Evolutionary conservation across 306 rosid species (phyloP).

Genomic region (Prunus mongolica): DNA sequence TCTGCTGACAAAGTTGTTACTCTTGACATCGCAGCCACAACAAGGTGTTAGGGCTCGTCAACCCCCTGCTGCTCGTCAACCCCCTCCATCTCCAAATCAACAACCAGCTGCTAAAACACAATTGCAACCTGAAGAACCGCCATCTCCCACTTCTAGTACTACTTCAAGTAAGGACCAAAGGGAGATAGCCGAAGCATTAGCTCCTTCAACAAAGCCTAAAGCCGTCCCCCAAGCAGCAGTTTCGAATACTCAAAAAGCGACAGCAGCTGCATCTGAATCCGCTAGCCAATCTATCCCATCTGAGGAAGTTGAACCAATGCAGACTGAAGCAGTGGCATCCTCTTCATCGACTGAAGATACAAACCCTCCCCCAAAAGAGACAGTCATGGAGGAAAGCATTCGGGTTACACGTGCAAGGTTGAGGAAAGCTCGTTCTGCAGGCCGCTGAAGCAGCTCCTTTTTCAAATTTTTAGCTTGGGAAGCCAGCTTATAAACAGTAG

Average conservation of each 20-base stretch:
- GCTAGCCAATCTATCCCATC: constrained; percentile 17
- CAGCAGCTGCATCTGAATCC: constrained; percentile 17
- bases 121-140: constrained; percentile 23
- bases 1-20: not conserved
- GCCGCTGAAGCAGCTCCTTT: constrained; percentile 22
- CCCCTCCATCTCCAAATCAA: constrained; percentile 30
- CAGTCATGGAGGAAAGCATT: constrained; percentile 23
- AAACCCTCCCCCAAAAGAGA: constrained; percentile 14
- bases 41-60: constrained; percentile 34
- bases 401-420: constrained; percentile 23
- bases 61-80: constrained; percentile 30
- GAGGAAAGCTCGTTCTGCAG: constrained; percentile 34
- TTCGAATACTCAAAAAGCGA: not conserved
- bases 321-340: constrained; percentile 23
- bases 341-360: constrained; percentile 16
- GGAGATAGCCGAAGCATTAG: constrained; percentile 33
- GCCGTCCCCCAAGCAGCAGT: constrained; percentile 3
- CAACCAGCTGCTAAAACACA: constrained; percentile 22
- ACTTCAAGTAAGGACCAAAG: constrained; percentile 30
- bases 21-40: constrained; percentile 40
- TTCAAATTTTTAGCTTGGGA: constrained; percentile 19
- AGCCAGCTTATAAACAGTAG: constrained; percentile 12
- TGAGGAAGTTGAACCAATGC: constrained; percentile 23
- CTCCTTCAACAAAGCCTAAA: constrained; percentile 23
- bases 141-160: constrained; percentile 37